phyloP scores from a whole-genome alignment of 176 grass and related monocot genomes.

The Aegilops umbellulata region DNA sequence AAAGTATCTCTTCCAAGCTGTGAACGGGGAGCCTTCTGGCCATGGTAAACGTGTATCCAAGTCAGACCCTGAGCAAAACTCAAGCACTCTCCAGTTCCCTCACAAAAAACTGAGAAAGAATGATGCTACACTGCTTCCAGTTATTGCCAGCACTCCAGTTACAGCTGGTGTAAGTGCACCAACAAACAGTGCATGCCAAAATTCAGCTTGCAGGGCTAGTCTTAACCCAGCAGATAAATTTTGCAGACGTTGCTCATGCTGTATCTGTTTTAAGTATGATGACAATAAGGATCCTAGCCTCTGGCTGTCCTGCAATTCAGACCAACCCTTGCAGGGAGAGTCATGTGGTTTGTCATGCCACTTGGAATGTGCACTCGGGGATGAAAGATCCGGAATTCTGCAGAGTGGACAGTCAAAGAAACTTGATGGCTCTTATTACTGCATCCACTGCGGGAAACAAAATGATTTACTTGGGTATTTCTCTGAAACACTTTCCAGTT shows the following conservation, averaged over 20 bases:
- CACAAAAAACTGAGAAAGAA: constrained; percentile 53
- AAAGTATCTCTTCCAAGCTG: constrained; percentile 51
- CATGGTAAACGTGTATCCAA: neutral
- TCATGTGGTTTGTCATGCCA: constrained; percentile 58
- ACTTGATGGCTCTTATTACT: constrained; percentile 59
- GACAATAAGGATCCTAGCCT: constrained; percentile 66
- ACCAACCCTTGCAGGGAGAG: constrained; percentile 32
- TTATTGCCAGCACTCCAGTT: constrained; percentile 9
- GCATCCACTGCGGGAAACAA: constrained; percentile 43
- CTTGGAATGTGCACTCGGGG: constrained; percentile 52
- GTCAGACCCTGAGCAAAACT: neutral
- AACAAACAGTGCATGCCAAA: constrained; percentile 45
- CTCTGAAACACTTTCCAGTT: constrained; percentile 9
- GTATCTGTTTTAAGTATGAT: constrained; percentile 64
- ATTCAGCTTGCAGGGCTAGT: constrained; percentile 57
- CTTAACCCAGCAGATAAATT: constrained; percentile 44
- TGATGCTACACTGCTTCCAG: constrained; percentile 30
- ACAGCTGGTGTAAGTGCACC: constrained; percentile 21
- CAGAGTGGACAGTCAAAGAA: constrained; percentile 39
- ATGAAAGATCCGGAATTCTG: constrained; percentile 45
- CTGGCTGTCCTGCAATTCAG: constrained; percentile 56
- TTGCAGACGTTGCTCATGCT: constrained; percentile 60
- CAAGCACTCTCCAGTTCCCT: constrained; percentile 35
- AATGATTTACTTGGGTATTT: constrained; percentile 68
- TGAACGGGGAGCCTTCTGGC: constrained; percentile 34